phyloP scores from a whole-genome alignment of 148 eudicot genomes.

The Camellia granthamiana region DNA sequence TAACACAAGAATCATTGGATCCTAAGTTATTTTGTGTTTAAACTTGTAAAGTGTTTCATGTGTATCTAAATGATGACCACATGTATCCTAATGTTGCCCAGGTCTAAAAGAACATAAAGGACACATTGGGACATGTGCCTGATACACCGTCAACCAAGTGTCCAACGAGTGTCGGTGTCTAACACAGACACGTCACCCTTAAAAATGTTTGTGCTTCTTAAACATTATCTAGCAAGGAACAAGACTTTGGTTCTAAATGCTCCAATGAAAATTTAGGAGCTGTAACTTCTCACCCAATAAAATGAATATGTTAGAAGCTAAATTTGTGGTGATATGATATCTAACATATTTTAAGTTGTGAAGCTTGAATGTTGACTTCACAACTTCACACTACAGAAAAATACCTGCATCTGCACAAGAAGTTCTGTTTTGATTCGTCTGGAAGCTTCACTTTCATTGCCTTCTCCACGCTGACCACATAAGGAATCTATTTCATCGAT shows the following conservation, averaged over 20 bases:
- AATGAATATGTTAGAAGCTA: not conserved
- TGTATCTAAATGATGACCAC: too few relatives aligned
- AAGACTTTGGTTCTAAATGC: not conserved
- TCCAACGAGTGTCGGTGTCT: too few relatives aligned
- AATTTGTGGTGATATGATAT: not conserved
- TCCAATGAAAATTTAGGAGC: not conserved
- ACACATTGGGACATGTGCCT: too few relatives aligned
- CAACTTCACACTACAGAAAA: not conserved
- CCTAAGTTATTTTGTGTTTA: too few relatives aligned
- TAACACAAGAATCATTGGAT: too few relatives aligned
- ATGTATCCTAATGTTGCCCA: too few relatives aligned
- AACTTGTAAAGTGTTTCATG: too few relatives aligned
- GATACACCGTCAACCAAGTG: too few relatives aligned
- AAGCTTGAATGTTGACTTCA: not conserved
- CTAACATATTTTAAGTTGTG: not conserved
- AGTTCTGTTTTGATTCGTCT: constrained; percentile 90
- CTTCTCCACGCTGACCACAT: constrained; percentile 96
- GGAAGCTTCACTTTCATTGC: constrained; percentile 95
- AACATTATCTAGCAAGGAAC: not conserved
- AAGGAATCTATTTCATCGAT: constrained; percentile 90
- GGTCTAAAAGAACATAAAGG: too few relatives aligned
- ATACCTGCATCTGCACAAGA: constrained; percentile 94
- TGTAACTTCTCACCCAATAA: not conserved
- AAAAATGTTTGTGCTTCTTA: too few relatives aligned
- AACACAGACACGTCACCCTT: too few relatives aligned